These are phyloP conservation scores for Hirschioporus abietinus DNA, from an alignment of 768 basidiomycete genomes.

Conservation along the genomic window DNA sequence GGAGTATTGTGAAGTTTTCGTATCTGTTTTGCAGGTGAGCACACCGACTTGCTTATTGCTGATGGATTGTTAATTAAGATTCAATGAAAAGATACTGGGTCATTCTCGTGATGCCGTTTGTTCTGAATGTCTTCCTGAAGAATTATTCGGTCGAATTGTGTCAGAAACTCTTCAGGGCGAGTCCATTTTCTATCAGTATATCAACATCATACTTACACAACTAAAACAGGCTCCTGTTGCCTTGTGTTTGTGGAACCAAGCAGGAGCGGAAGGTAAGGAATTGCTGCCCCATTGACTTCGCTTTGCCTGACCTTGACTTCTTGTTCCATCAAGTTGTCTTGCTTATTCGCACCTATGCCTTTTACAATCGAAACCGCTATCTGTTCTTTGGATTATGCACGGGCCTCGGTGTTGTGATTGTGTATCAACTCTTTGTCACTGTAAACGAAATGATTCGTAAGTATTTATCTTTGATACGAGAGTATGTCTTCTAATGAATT, in stretches of 20 bases:
- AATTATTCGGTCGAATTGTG: conserved; percentile 63
- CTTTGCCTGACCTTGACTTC: conserved; percentile 11
- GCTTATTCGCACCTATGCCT: conserved; percentile 80
- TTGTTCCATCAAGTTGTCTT: conserved; percentile 51
- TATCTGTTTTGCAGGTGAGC: conserved; percentile 80
- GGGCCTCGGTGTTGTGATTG: conserved; percentile 66
- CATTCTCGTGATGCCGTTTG: conserved; percentile 70
- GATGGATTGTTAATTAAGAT: background rate
- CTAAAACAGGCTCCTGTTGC: conserved; percentile 63
- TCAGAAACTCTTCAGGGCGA: conserved; percentile 64
- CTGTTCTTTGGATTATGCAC: conserved; percentile 58
- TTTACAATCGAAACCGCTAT: conserved; percentile 74
- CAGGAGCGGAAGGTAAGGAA: conserved; percentile 58
- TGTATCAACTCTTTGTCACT: conserved; percentile 79
- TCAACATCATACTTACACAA: conserved; percentile 6
- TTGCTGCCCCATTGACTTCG: conserved; percentile 17
- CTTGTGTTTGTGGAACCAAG: conserved; percentile 85
- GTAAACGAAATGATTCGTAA: conserved; percentile 72
- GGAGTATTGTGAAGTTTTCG: conserved; percentile 80
- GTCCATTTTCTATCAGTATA: conserved; percentile 10
- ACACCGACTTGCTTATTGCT: conserved; percentile 14
- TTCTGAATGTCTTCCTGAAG: conserved; percentile 69
- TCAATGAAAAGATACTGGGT: conserved; percentile 67
- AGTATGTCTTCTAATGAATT: conserved; percentile 8
- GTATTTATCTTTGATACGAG: conserved; percentile 16